Evolutionary conservation across 2,329 filamentous ascomycete species (phyloP), one percentile per base, ranked within the genome.

Genomic region (Kalaharituber pfeilii): DNA sequence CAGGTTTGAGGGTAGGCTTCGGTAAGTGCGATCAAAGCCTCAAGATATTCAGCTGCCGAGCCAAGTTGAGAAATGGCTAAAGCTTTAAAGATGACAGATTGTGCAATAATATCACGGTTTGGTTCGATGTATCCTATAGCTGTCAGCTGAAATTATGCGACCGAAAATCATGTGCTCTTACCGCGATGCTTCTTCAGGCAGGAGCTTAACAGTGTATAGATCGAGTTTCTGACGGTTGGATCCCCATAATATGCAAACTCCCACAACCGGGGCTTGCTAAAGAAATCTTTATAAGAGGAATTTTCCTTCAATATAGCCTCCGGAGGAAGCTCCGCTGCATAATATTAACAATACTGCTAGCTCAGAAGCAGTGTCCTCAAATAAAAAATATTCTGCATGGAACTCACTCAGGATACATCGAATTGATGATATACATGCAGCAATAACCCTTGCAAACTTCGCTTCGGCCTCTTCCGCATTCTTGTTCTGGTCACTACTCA

Each of bases 401-500:
- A 13, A 51, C 65, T 59, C 64, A 72, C 69, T 66, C 57, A 82
- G 62, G 26, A 82, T 67, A 53, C 74, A 73, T 15, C 72, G 72
- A 20, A 81, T 69, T 15, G 79, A 67, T 25, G 74, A 66, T 25
- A 80, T 67, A 52, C 73, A 77, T 6, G 77, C 77, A 1, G 76
- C 74, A n/a, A 78, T 73, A 3, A 95, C 87, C 49, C 91, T 77
- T 57, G 80, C 78, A 69, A 93, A 91, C 63, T 94, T 95, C 18
- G 83, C 78, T 60, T 87, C 78, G 3, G 86, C 81, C 66, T 98
- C 91, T 61, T 96, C 89, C 7, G 77, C 70, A 56, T 79, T 91
- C 2, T 87, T 47, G 13, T 18, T 85, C 0, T 80, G 86, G 68
- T 93, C 85, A 66, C 98, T 91, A 65, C 88, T 96, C 30, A 98